Percentiles rank a stretch among this genome's conserved stretches.
Evolutionary conservation across 768 basidiomycete species (phyloP).

Genomic region (Tulasnella sp.): DNA sequence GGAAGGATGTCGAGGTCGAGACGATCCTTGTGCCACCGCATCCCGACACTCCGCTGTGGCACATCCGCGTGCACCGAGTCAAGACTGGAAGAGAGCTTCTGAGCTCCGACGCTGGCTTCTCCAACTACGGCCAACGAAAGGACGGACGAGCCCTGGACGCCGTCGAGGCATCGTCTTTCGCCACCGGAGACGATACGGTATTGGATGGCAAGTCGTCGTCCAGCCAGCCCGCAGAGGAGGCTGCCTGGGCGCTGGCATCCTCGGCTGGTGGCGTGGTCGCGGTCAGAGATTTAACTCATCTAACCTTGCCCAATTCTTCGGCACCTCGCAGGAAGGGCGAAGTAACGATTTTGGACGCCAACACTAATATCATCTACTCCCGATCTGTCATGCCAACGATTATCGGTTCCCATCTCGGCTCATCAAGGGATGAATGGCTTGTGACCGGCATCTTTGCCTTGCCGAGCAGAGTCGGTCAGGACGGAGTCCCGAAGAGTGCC

Average conservation of each 20-base stretch:
- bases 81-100: slow-evolving; percentile 43
- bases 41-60: slow-evolving; percentile 52
- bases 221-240: not conserved
- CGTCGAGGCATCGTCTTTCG: slow-evolving; percentile 28
- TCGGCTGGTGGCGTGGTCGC: slow-evolving; percentile 58
- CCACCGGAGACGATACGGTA: slow-evolving; percentile 25
- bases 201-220: slow-evolving; percentile 33
- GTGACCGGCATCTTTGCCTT: slow-evolving; percentile 60
- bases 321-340: slow-evolving; percentile 30
- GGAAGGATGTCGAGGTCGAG: slow-evolving; percentile 63
- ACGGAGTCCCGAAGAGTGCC: slow-evolving; percentile 20
- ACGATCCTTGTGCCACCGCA: slow-evolving; percentile 67
- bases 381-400: slow-evolving; percentile 63
- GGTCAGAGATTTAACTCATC: slow-evolving; percentile 42
- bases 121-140: slow-evolving; percentile 57
- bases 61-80: slow-evolving; percentile 60
- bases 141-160: slow-evolving; percentile 55
- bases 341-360: slow-evolving; percentile 60
- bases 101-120: slow-evolving; percentile 63
- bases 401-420: slow-evolving; percentile 37
- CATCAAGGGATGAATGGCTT: slow-evolving; percentile 43
- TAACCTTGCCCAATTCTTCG: slow-evolving; percentile 2
- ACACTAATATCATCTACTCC: slow-evolving; percentile 60
- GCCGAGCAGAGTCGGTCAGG: slow-evolving; percentile 17
- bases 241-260: slow-evolving; percentile 39